Conservation (phyloP, 176 grass and related monocot species). For the Bromus sterilis region DNA sequence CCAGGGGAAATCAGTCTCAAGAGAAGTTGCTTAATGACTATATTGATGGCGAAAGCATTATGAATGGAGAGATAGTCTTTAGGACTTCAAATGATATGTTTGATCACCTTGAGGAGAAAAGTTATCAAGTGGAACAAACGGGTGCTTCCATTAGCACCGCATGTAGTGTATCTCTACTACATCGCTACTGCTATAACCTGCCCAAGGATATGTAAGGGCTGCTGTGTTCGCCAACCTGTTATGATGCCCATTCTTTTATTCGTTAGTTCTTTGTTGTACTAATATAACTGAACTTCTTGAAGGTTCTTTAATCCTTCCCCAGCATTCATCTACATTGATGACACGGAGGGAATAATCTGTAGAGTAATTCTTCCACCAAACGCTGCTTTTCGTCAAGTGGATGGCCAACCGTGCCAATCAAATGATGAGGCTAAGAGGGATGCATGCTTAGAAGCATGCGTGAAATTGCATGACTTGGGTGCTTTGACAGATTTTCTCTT, state of each 20-base stretch:
- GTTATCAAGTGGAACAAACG: constrained; percentile 63
- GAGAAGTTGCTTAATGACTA: constrained; percentile 74
- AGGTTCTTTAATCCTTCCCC: constrained; percentile 82
- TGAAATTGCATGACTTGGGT: constrained; percentile 66
- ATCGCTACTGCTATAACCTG: constrained; percentile 82
- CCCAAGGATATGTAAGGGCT: constrained; percentile 53
- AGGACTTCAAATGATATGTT: constrained; percentile 76
- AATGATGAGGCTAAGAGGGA: constrained; percentile 90
- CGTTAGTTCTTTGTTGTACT: constrained; percentile 3
- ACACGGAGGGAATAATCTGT: constrained; percentile 55
- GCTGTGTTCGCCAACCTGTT: constrained; percentile 14
- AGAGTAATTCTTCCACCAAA: constrained; percentile 86
- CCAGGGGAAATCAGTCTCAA: constrained; percentile 65
- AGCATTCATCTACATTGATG: constrained; percentile 61
- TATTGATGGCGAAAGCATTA: constrained; percentile 63
- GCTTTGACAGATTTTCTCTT: constrained; percentile 95
- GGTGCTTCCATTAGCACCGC: constrained; percentile 89
- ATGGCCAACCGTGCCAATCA: constrained; percentile 52
- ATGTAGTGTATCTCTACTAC: constrained; percentile 77
- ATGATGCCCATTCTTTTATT: not conserved
- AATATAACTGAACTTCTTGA: constrained; percentile 29
- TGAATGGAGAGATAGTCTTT: constrained; percentile 64
- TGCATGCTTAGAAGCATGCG: constrained; percentile 78
- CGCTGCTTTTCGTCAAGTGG: constrained; percentile 72
- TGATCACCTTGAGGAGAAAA: constrained; percentile 60